Percentiles rank a stretch among this genome's conserved stretches.
phyloP scores from a whole-genome alignment of 225 moss, liverwort and hornwort species.

The Antitrichia curtipendula region DNA sequence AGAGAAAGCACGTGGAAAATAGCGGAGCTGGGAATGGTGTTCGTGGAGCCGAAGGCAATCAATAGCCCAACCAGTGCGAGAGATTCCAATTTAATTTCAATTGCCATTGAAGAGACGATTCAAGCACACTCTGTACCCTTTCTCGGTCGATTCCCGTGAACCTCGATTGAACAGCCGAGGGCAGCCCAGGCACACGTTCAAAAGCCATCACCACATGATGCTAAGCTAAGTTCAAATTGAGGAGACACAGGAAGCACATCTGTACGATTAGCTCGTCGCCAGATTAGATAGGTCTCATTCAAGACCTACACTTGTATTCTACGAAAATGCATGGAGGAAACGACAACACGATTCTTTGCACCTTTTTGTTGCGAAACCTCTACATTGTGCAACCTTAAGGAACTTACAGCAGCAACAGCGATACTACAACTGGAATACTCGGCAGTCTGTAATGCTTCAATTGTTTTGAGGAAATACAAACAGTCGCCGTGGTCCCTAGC shows the following conservation, averaged over 20 bases:
- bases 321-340: not conserved
- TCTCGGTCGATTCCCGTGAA: not conserved
- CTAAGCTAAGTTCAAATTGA: not conserved
- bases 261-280: not conserved
- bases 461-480: not conserved
- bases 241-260: not conserved
- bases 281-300: not conserved
- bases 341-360: not conserved
- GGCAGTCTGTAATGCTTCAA: not conserved
- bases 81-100: slow-evolving; percentile 2
- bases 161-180: not conserved
- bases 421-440: not conserved
- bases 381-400: not conserved
- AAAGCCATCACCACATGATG: not conserved
- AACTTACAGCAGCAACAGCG: not conserved
- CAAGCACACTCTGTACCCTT: not conserved
- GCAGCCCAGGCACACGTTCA: not conserved
- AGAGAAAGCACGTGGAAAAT: slow-evolving; percentile 15
- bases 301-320: not conserved
- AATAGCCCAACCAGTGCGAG: slow-evolving; percentile 8
- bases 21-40: slow-evolving; percentile 22
- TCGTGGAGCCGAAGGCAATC: not conserved
- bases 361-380: not conserved
- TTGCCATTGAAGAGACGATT: slow-evolving; percentile 4
- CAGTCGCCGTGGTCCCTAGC: not conserved